Base-by-base conservation (phyloP, 2,329 filamentous ascomycete genomes). In the Penicillium occitanis region DNA sequence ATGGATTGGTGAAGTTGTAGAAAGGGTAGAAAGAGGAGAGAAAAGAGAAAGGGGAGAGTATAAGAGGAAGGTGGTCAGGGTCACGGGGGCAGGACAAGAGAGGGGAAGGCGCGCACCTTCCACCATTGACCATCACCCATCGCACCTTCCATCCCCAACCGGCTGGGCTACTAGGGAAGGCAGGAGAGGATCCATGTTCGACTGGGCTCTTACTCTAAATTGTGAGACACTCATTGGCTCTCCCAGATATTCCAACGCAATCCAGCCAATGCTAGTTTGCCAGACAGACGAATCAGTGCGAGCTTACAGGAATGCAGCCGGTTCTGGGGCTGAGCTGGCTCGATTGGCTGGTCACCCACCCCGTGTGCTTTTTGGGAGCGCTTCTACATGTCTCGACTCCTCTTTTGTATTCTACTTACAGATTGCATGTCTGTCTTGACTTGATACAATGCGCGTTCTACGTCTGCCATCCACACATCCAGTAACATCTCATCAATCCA, bases 21-120 rank as follows among this genome's bases (percentile, higher is more conserved):
- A 10, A 22, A 10, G 44, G 13, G n/a, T 19, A n/a, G 35, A 57
- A 57, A 25, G 19, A 30, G n/a, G 14, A 51, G 33, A 62, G 58
- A 48, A n/a, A 30, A 59, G 63, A 51, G 22, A 7, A 64, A 65
- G 51, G 48, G 28, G 30, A 44, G 60, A 60, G 42, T 40, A 66
- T 62, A 58, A 77, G 73, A 70, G 67, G 70, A 57, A 68, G 68
- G 67, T 58, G 55, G 33, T n/a, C 53, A 57, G 5, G 53, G 62
- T 57, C 62, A 64, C 51, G 51, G 62, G 51, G 62, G 17, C 48
- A 64, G 28, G 51, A 30, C 33, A 42, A 61, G 50, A 50, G 48
- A 46, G 48, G 57, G 35, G 55, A 28, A 44, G 46, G 28, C n/a
- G 50, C 51, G 51, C 51, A 30, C 37, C 28, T 42, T 57, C 61